Evolutionary conservation across 306 rosid genomes (phyloP).

Genomic region (Quercus bicolor): DNA sequence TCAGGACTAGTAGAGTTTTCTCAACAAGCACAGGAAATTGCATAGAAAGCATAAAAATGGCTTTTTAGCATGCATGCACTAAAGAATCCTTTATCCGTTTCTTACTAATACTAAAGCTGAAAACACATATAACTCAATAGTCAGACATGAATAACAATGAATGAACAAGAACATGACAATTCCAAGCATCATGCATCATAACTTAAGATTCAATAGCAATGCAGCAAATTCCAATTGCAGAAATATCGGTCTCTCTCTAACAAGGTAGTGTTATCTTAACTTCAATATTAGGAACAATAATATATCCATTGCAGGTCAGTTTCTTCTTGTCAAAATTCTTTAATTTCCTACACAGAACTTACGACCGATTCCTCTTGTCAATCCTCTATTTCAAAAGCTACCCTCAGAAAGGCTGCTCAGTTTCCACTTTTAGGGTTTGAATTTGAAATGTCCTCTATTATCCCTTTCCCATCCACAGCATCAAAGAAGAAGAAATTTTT

Average conservation of each 20-base stretch:
- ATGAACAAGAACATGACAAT: not conserved
- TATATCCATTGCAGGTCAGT: conserved; percentile 17
- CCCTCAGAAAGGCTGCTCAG: conserved; percentile 8
- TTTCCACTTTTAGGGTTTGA: conserved; percentile 29
- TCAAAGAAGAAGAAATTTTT: conserved; percentile 84
- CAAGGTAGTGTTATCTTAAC: not conserved
- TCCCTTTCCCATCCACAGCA: conserved; percentile 84
- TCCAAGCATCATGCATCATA: not conserved
- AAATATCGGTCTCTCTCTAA: not conserved
- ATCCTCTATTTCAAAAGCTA: not conserved
- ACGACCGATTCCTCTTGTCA: not conserved
- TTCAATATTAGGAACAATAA: not conserved
- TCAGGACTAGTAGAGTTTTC: too few species aligned
- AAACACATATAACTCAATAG: not conserved
- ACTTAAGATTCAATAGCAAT: not conserved
- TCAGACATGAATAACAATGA: not conserved
- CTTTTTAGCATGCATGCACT: not conserved
- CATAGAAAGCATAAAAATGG: not conserved
- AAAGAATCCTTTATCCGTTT: too few species aligned
- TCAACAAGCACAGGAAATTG: not conserved
- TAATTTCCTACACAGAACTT: not conserved
- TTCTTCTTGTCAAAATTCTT: not conserved
- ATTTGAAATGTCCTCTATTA: conserved; percentile 70
- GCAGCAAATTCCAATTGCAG: not conserved
- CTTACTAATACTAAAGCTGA: not conserved